These are phyloP conservation scores for Phialemonium atrogriseum DNA, from an alignment of 2,329 filamentous ascomycete genomes.

Conservation along the genomic window DNA sequence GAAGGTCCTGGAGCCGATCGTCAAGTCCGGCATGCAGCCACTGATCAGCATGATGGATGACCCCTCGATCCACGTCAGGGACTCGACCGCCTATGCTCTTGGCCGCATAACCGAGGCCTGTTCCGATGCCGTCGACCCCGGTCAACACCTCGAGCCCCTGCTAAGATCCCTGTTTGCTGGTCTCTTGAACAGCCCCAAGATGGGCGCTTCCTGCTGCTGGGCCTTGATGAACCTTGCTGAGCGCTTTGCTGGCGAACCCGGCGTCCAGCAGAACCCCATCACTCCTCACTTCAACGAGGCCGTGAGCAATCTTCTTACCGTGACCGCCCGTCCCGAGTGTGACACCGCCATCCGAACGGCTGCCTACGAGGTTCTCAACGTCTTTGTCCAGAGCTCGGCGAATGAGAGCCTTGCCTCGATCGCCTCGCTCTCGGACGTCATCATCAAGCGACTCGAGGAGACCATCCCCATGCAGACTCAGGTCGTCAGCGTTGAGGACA, in stretches of 20 bases:
- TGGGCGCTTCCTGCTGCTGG: constrained; percentile 98
- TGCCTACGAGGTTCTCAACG: constrained; percentile 92
- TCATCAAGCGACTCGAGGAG: constrained; percentile 84
- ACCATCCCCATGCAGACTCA: constrained; percentile 85
- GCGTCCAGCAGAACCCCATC: constrained; percentile 68
- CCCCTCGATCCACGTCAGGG: constrained; percentile 78
- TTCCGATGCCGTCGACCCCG: constrained; percentile 82
- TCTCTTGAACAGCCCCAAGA: constrained; percentile 85
- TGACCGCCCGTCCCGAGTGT: constrained; percentile 74
- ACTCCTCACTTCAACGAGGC: constrained; percentile 92
- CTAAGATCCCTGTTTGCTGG: constrained; percentile 87
- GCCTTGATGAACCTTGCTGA: constrained; percentile 97
- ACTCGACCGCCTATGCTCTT: constrained; percentile 91
- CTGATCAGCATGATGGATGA: constrained; percentile 92
- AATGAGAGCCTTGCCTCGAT: constrained; percentile 76
- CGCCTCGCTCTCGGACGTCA: constrained; percentile 75
- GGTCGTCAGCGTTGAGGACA: constrained; percentile 94
- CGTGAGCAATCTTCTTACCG: constrained; percentile 72
- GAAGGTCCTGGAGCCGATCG: constrained; percentile 82
- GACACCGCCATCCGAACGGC: constrained; percentile 90
- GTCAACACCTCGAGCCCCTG: constrained; percentile 71
- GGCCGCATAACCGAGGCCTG: constrained; percentile 94
- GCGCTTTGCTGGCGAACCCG: constrained; percentile 81
- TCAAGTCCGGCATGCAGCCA: constrained; percentile 90
- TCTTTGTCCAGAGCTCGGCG: constrained; percentile 86